These are phyloP conservation scores for Lycium ferocissimum DNA, from an alignment of 257 asterid genomes.

Conservation along the genomic window DNA sequence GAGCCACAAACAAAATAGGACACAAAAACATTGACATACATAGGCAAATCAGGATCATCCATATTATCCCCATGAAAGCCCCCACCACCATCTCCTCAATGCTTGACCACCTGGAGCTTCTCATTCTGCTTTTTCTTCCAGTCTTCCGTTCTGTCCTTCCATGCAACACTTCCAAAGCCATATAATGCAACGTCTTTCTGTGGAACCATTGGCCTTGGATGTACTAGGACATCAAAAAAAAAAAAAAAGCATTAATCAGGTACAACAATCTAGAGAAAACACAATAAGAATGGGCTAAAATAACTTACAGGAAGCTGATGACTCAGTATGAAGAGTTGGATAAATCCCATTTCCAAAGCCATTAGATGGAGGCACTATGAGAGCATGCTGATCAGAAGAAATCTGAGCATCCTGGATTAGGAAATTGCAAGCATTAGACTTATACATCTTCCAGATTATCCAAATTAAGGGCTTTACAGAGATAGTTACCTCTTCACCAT, in stretches of 20 bases:
- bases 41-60: slow-evolving; percentile 65
- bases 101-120: slow-evolving; percentile 69
- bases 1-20: background rate
- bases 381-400: slow-evolving; percentile 62
- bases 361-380: slow-evolving; percentile 63
- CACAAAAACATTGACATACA: slow-evolving; percentile 46
- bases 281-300: background rate
- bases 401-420: slow-evolving; percentile 55
- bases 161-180: slow-evolving; percentile 96
- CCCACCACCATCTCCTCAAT: slow-evolving; percentile 53
- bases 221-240: slow-evolving; percentile 47
- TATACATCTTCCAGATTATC: too few species aligned
- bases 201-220: slow-evolving; percentile 82
- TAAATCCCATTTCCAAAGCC: slow-evolving; percentile 48
- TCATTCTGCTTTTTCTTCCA: slow-evolving; percentile 82
- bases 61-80: slow-evolving; percentile 52
- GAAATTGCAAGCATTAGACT: slow-evolving; percentile 26
- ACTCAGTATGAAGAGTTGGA: slow-evolving; percentile 48
- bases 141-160: slow-evolving; percentile 94
- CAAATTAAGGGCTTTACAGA: background rate
- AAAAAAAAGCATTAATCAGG: background rate
- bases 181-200: slow-evolving; percentile 81
- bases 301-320: slow-evolving; percentile 57
- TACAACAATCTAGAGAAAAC: background rate
- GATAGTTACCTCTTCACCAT: slow-evolving; percentile 79